These are phyloP conservation scores for Pseudoneurospora amorphoporcata DNA, from an alignment of 495 filamentous ascomycete genomes.

Conservation along the genomic window DNA sequence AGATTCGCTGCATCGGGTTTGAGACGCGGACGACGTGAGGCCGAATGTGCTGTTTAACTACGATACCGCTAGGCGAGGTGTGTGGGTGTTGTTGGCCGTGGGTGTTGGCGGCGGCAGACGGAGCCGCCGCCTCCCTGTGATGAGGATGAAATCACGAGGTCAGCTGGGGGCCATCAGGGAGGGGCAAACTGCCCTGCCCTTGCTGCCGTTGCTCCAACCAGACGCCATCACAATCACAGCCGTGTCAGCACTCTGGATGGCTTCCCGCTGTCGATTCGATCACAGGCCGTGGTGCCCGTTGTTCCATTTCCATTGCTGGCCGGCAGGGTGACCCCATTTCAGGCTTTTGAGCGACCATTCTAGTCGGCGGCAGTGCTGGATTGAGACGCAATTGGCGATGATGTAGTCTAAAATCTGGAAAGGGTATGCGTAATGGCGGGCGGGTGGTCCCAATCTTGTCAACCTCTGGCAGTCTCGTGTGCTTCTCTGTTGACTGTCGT, in stretches of 20 bases:
- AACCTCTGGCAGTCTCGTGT: background rate
- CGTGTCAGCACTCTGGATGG: constrained; percentile 21
- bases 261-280: constrained; percentile 19
- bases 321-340: background rate
- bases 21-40: background rate
- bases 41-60: background rate
- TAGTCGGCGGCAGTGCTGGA: background rate
- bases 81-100: background rate
- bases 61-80: background rate
- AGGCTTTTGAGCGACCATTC: background rate
- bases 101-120: constrained; percentile 16
- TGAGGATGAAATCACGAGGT: constrained; percentile 23
- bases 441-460: background rate
- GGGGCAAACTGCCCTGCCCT: background rate
- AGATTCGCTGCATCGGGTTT: background rate
- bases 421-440: background rate
- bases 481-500: background rate
- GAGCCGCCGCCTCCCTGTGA: constrained; percentile 10
- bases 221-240: constrained; percentile 6
- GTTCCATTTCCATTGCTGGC: background rate
- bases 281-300: constrained; percentile 2
- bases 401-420: constrained; percentile 2
- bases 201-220: constrained; percentile 4
- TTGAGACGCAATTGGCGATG: background rate
- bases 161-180: constrained; percentile 10